Evolutionary conservation across 176 grass and related monocot genomes (phyloP).

Genomic region (Lolium multiflorum): DNA sequence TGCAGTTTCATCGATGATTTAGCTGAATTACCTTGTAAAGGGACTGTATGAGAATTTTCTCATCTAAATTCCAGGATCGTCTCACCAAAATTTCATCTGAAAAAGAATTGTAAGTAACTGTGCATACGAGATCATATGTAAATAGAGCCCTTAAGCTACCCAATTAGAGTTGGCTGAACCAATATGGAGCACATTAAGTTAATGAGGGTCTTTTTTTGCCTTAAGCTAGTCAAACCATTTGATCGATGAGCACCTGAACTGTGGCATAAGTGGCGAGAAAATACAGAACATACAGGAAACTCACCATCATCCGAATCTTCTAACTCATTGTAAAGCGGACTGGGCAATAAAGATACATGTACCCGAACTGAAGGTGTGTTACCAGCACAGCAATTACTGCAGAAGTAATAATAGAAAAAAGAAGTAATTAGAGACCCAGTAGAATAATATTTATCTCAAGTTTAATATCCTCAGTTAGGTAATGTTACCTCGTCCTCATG

Average conservation of each 20-base stretch:
- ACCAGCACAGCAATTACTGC: conserved; percentile 24
- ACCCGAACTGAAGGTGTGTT: conserved; percentile 15
- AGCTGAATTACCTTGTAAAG: conserved; percentile 79
- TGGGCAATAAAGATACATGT: conserved; percentile 24
- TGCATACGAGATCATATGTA: neutral
- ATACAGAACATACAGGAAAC: conserved; percentile 11
- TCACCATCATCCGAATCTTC: conserved; percentile 38
- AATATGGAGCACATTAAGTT: neutral
- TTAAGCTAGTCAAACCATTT: conserved; percentile 9
- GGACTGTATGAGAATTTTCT: conserved; percentile 65
- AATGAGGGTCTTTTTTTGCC: conserved; percentile 6
- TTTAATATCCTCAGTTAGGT: neutral
- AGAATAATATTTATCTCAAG: neutral
- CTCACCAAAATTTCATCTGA: conserved; percentile 4
- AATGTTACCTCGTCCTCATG: conserved; percentile 48
- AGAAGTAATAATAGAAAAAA: neutral
- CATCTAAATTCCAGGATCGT: conserved; percentile 62
- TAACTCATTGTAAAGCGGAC: neutral
- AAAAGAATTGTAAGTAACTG: conserved; percentile 25
- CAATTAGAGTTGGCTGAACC: conserved; percentile 6
- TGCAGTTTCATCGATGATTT: neutral
- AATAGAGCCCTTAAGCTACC: neutral
- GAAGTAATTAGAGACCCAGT: conserved; percentile 16
- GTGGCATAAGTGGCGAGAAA: conserved; percentile 3
- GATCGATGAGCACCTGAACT: neutral